Conservation (phyloP, 2,329 filamentous ascomycete genomes). For the Plenodomus lindquistii region DNA sequence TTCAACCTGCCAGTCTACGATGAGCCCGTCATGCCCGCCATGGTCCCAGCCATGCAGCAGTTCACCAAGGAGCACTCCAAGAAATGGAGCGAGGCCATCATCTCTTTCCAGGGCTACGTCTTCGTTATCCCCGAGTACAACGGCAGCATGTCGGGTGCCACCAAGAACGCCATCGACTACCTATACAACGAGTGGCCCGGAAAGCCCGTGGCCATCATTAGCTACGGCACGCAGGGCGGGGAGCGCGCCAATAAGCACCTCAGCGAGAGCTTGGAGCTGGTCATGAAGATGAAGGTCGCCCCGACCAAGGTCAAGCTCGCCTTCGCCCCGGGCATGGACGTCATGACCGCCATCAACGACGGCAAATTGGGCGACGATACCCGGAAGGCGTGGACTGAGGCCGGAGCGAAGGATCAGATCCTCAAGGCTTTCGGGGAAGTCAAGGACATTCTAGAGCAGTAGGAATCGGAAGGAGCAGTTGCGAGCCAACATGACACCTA, state of each 20-base stretch:
- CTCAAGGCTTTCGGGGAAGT: constrained; percentile 9
- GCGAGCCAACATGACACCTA: constrained; percentile 2
- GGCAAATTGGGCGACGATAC: constrained; percentile 6
- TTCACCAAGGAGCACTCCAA: constrained; percentile 50
- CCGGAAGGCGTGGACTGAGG: constrained; percentile 6
- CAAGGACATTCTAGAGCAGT: constrained; percentile 7
- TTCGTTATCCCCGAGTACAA: constrained; percentile 63
- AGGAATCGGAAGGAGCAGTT: not conserved
- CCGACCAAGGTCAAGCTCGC: constrained; percentile 7
- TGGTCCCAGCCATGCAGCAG: constrained; percentile 42
- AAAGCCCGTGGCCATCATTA: constrained; percentile 59
- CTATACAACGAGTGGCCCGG: constrained; percentile 62
- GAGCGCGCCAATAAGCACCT: constrained; percentile 9
- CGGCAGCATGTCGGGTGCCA: constrained; percentile 55
- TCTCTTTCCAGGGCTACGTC: constrained; percentile 53
- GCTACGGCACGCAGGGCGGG: constrained; percentile 57
- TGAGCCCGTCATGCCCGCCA: constrained; percentile 48
- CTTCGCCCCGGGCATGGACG: constrained; percentile 6
- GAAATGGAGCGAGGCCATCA: constrained; percentile 53
- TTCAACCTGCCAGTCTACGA: constrained; percentile 53
- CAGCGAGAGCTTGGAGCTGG: constrained; percentile 5
- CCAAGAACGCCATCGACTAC: constrained; percentile 68
- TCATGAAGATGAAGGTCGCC: constrained; percentile 12
- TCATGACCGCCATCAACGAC: constrained; percentile 6
- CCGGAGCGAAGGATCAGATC: constrained; percentile 7